Evolutionary conservation across 108 stramenopile genomes (phyloP), one percentile per base, ranked within the genome.

Genomic region (Cylindrotheca closterium): DNA sequence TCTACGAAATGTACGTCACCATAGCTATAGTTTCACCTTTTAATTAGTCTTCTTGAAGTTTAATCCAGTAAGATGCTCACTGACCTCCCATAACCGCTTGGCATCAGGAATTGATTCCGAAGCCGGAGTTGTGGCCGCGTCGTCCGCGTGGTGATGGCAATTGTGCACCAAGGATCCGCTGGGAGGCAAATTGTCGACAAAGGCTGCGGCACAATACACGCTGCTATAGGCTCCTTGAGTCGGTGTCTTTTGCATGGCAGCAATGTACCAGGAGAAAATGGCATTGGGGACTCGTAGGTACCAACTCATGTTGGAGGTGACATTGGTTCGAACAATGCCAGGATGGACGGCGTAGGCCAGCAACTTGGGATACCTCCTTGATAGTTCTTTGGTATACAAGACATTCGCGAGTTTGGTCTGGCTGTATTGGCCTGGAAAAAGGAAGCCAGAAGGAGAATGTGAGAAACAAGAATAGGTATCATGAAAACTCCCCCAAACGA

Each of bases 351-450:
- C 81, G 63, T 70, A 83, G 49, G 60, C 52, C 22, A 60, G 37
- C 30, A 75, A 57, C 4, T 63, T 52, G 28, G 62, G 54, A 50
- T 86, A 85, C 26, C 80, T 42, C 48, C 72, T 48, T 2, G 68
- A 68, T 45, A 93, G 68, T 65, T 93, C 88, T 53, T 69, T 73
- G 25, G 86, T 73, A 73, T 89, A 92, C 46, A 93, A 56, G 23
- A 96, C 74, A 72, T 96, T 96, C 57, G 92, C 92, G 30, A 96
- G 65, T 70, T 96, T 96, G 21, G 82, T 77, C 55, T 86, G 86
- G n/a, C 80, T 76, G 64, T 96, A 96, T 66, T 91, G 89, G 21
- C 55, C 37, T 42, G 15, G 15, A 42, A 10, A 42, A 42, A 10
- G 37, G 37, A 42, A 42, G 37, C 15, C 7, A 42, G 10, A 42